Percentiles rank a stretch among this genome's conserved stretches.
phyloP scores from a whole-genome alignment of 2,329 filamentous ascomycete species.

The Epichloe gansuensis region DNA sequence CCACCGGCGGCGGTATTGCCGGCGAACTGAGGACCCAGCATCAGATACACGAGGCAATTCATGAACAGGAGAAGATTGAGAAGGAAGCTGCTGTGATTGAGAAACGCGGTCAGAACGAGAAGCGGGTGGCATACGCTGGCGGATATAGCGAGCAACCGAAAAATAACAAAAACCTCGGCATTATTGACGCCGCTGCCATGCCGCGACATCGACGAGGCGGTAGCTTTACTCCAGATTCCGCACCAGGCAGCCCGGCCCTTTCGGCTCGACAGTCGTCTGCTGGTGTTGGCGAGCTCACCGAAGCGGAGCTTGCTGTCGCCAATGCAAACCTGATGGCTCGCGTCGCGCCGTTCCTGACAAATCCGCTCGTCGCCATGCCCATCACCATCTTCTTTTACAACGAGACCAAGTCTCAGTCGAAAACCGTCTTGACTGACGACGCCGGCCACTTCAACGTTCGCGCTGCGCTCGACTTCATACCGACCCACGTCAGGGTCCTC shows the following conservation, averaged over 20 bases:
- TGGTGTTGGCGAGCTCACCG: conserved; percentile 47
- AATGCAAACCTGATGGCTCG: conserved; percentile 83
- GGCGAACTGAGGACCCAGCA: conserved; percentile 12
- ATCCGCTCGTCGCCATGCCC: conserved; percentile 60
- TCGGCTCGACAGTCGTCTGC: conserved; percentile 24
- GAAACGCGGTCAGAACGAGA: conserved; percentile 55
- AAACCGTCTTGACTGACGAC: conserved; percentile 74
- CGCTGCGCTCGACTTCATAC: conserved; percentile 75
- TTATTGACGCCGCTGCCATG: conserved; percentile 11
- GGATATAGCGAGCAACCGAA: conserved; percentile 58
- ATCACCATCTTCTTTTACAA: conserved; percentile 96
- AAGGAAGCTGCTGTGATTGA: conserved; percentile 68
- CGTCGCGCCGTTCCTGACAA: conserved; percentile 80
- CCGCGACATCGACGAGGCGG: conserved; percentile 17
- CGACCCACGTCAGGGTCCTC: conserved; percentile 76
- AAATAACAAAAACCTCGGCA: conserved; percentile 25
- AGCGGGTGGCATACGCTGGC: conserved; percentile 55
- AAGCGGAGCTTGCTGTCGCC: conserved; percentile 63
- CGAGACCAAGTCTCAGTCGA: conserved; percentile 64
- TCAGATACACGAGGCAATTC: conserved; percentile 30
- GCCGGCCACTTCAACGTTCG: conserved; percentile 77
- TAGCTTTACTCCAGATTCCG: conserved; percentile 25
- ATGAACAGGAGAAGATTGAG: conserved; percentile 53
- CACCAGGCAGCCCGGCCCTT: conserved; percentile 31
- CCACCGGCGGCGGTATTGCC: neutral